These are phyloP conservation scores for Aureobasidium namibiae DNA, from an alignment of 2,329 filamentous ascomycete species.

Conservation along the genomic window DNA sequence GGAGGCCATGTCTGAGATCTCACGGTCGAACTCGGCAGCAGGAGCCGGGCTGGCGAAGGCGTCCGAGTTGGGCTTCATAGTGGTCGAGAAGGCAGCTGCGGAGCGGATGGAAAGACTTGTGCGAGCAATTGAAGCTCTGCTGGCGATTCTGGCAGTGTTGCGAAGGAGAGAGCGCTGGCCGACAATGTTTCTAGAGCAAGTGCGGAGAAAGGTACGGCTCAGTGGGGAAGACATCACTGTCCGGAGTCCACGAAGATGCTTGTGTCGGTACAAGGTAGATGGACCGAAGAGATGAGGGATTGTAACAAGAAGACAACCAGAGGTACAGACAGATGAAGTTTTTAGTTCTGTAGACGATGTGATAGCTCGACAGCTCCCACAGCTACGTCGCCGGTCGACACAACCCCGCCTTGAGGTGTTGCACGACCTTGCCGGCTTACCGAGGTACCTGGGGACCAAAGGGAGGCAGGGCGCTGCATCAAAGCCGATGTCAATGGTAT, in stretches of 20 bases:
- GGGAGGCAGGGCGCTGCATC: neutral
- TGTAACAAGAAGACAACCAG: neutral
- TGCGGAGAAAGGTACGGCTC: constrained; percentile 31
- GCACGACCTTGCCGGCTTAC: neutral
- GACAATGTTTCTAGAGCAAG: constrained; percentile 21
- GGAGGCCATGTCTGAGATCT: constrained; percentile 89
- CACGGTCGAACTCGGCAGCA: constrained; percentile 61
- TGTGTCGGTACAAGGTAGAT: neutral
- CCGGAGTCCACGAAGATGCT: neutral
- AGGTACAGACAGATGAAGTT: neutral
- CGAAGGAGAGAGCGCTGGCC: constrained; percentile 24
- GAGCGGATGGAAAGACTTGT: constrained; percentile 15
- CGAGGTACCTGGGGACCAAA: constrained; percentile 1
- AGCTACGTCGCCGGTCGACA: neutral
- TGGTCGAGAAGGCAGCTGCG: constrained; percentile 24
- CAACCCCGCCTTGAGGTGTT: constrained; percentile 1
- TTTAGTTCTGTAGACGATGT: neutral
- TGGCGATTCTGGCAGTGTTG: constrained; percentile 18
- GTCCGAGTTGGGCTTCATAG: constrained; percentile 24
- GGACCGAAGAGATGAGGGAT: neutral
- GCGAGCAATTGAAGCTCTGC: constrained; percentile 8
- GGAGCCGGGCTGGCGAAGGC: constrained; percentile 24
- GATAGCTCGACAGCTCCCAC: neutral
- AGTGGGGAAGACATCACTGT: constrained; percentile 26
- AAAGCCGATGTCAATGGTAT: neutral